Evolutionary conservation across 2,329 filamentous ascomycete species (phyloP).

Genomic region (Escovopsis sp.): DNA sequence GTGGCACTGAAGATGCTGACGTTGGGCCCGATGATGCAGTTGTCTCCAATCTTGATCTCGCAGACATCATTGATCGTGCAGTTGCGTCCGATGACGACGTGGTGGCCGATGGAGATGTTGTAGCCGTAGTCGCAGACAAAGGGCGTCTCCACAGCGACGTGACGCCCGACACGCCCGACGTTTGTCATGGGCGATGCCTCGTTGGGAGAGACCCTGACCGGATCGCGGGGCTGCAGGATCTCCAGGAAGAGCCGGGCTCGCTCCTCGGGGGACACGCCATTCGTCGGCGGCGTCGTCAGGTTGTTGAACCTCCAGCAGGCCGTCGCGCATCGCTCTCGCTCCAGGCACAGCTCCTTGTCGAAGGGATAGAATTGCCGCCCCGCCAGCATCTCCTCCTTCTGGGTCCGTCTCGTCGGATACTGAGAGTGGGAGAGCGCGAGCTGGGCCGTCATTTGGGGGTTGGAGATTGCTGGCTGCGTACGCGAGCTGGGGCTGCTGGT

Average conservation of each 20-base stretch:
- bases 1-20: conserved; percentile 74
- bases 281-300: conserved; percentile 54
- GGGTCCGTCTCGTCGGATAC: conserved; percentile 38
- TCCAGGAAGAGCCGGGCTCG: conserved; percentile 55
- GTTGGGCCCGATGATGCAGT: conserved; percentile 64
- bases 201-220: conserved; percentile 40
- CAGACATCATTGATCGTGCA: conserved; percentile 82
- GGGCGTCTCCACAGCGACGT: conserved; percentile 68
- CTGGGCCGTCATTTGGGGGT: conserved; percentile 42
- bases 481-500: conserved; percentile 33
- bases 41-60: conserved; percentile 65
- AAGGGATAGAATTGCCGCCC: conserved; percentile 70
- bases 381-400: conserved; percentile 82
- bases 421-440: conserved; percentile 42
- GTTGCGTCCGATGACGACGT: conserved; percentile 68
- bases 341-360: conserved; percentile 60
- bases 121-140: conserved; percentile 94
- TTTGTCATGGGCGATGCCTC: conserved; percentile 36
- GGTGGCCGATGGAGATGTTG: conserved; percentile 77
- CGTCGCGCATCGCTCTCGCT: conserved; percentile 70
- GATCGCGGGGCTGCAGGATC: conserved; percentile 50
- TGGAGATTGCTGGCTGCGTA: conserved; percentile 24
- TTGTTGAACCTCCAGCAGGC: conserved; percentile 82
- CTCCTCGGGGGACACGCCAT: conserved; percentile 54
- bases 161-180: conserved; percentile 53